These are phyloP conservation scores for Podospora sp. DNA, from an alignment of 495 filamentous ascomycete species.

Conservation along the genomic window DNA sequence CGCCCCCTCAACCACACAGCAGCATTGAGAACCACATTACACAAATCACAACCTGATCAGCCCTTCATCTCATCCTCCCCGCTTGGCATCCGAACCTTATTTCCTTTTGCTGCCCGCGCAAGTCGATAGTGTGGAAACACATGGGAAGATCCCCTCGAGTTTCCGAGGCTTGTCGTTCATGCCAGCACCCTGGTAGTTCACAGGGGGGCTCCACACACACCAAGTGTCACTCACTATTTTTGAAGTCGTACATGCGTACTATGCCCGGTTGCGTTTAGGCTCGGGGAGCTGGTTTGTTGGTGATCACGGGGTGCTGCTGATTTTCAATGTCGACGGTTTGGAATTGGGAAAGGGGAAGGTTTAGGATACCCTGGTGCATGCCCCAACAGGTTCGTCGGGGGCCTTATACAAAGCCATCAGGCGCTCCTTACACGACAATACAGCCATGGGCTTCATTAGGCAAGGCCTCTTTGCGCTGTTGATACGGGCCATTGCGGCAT, in stretches of 20 bases:
- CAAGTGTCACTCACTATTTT: not conserved
- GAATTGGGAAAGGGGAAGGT: too few species aligned
- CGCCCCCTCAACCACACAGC: not conserved
- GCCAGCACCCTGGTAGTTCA: not conserved
- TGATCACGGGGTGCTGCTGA: too few species aligned
- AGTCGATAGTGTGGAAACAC: not conserved
- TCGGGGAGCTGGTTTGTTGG: too few species aligned
- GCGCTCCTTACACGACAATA: too few species aligned
- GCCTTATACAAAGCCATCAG: too few species aligned
- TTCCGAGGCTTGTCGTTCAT: slow-evolving; percentile 1
- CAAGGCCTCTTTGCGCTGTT: too few species aligned
- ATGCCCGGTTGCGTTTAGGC: not conserved
- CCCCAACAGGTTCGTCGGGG: too few species aligned
- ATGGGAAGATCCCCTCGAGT: not conserved
- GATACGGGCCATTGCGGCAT: too few species aligned
- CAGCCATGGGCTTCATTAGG: too few species aligned
- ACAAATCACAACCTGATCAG: not conserved
- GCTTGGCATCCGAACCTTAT: slow-evolving; percentile 13
- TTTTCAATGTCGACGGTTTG: too few species aligned
- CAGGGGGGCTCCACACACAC: slow-evolving; percentile 2
- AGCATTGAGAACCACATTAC: not conserved
- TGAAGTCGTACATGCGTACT: not conserved
- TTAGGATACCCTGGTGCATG: too few species aligned
- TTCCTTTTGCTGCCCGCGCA: not conserved
- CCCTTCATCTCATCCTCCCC: not conserved